Evolutionary conservation across 2,329 filamentous ascomycete species (phyloP), one percentile per base, ranked within the genome.

Genomic region (Geosmithia morbida): DNA sequence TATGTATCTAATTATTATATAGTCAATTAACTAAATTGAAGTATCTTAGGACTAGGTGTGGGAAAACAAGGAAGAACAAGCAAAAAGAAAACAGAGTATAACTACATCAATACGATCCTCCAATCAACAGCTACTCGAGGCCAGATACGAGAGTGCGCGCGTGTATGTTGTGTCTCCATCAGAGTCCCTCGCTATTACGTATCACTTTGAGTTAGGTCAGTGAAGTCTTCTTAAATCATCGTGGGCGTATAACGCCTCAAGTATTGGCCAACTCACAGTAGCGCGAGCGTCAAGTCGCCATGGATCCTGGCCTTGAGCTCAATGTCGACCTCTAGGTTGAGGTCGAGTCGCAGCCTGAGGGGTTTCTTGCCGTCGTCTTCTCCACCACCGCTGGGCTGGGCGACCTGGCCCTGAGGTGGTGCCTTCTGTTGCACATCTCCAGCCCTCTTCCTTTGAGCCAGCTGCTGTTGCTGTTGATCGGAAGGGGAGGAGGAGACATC

Each of bases 251-350:
- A 26, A 8, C 22, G n/a, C 22, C 8, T 5, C 8, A 8, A 4
- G 8, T 26, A 26, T 26, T 26, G 22, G 22, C 22, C 22, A 18
- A 64, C 66, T 54, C 74, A 87, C 83, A 84, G 77, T 58, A 87
- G 69, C 49, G 77, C 79, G 50, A 87, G 63, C 8, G 83, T 86
- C 57, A 89, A 61, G 66, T 88, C 85, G 56, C 85, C 85, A 55
- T 87, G 77, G 52, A 89, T 87, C 60, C 78, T 82, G 18, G 85
- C 85, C 69, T 87, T 87, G 48, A 89, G 68, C 62, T 87, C 79
- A 54, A 89, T 83, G 65, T 89, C 83, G 46, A 89, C 74, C 57
- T 89, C 85, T 47, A 89, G 65, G 63, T 89, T 88, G 48, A 87
- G 67, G 59, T 89, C 84, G 30, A 87, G 64, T 8, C 50, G 43